Evolutionary conservation across 108 stramenopile species (phyloP).

Genomic region (Asterionellopsis glacialis): DNA sequence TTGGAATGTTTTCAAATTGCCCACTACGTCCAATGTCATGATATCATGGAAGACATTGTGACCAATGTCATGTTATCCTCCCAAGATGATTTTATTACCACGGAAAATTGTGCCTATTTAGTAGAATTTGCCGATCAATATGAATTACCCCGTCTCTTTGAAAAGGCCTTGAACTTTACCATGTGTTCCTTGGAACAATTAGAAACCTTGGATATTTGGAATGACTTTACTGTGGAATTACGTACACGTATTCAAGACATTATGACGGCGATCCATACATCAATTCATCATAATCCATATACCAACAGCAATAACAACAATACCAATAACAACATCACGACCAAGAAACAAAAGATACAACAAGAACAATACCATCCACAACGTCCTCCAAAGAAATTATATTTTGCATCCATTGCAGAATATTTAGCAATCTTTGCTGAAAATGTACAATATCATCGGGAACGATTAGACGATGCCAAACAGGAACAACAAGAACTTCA

Average conservation of each 20-base stretch:
- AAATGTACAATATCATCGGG: slow-evolving; percentile 38
- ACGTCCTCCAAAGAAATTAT: slow-evolving; percentile 15
- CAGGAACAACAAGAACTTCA: slow-evolving; percentile 8
- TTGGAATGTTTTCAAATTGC: slow-evolving; percentile 68
- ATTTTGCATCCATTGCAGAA: slow-evolving; percentile 39
- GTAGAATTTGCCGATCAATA: slow-evolving; percentile 70
- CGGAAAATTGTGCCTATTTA: slow-evolving; percentile 62
- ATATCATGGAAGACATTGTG: slow-evolving; percentile 32
- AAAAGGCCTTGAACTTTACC: slow-evolving; percentile 39
- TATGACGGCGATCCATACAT: slow-evolving; percentile 1
- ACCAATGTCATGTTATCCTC: slow-evolving; percentile 23
- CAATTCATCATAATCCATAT: slow-evolving; percentile 3
- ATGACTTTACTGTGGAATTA: slow-evolving; percentile 9
- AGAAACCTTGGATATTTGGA: slow-evolving; percentile 8
- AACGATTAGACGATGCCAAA: slow-evolving; percentile 44
- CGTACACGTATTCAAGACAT: neutral
- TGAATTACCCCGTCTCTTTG: slow-evolving; percentile 47
- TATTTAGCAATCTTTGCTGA: slow-evolving; percentile 56
- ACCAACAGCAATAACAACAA: neutral
- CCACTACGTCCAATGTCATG: slow-evolving; percentile 64
- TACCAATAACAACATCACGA: slow-evolving; percentile 5
- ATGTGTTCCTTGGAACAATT: slow-evolving; percentile 19
- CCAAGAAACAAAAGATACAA: too few relatives aligned
- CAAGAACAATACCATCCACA: slow-evolving; percentile 1
- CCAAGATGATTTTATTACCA: slow-evolving; percentile 33